Base-by-base conservation (phyloP, 2,329 filamentous ascomycete species). In the Fusarium anthophilum region DNA sequence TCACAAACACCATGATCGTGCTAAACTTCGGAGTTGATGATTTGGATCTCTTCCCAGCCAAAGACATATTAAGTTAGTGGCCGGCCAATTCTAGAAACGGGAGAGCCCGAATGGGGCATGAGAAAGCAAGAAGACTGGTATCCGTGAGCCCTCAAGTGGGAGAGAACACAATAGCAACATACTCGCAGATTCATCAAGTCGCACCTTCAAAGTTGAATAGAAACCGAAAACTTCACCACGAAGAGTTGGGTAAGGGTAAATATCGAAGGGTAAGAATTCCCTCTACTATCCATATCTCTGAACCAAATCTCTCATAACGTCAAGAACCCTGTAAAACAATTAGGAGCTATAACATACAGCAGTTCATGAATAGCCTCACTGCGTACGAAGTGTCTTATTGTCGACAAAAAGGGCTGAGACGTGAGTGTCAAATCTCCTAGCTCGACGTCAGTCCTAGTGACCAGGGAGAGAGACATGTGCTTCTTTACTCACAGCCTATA, bases 391-490 rank as follows among this genome's bases (percentile, higher is more conserved):
- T 22, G 50, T 38, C 50, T 54, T 5, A 4, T 54, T 9, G 3
- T 28, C 18, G 3, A 28, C 13, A 28, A 54, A 54, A 13, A 54
- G 51, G 10, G 51, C 51, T 8, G 51, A 54, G 2, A 54, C 32
- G 14, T 54, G 51, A 6, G 35, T 38, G 35, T 54, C 51, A 54
- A 54, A 54, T 17, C 51, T 54, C 7, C 51, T 26, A 4, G 1
- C 14, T 12, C 0, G 3, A 17, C 8, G 35, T 54, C 12, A 54
- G 51, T 9, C 11, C 12, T 1, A 15, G 7, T 22, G 32, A 7
- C 24, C 0, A 53, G 9, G 18, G 17, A 26, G 32, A 24, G 17
- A 15, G 7, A 26, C 6, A 6, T 12, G 4, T 2, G 3, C 1
- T 54, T 22, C 50, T 54, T 20, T 0, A 17, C 50, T 54, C 35